Base-by-base conservation (phyloP, 805 yeast species). In the Metschnikowia continentalis region DNA sequence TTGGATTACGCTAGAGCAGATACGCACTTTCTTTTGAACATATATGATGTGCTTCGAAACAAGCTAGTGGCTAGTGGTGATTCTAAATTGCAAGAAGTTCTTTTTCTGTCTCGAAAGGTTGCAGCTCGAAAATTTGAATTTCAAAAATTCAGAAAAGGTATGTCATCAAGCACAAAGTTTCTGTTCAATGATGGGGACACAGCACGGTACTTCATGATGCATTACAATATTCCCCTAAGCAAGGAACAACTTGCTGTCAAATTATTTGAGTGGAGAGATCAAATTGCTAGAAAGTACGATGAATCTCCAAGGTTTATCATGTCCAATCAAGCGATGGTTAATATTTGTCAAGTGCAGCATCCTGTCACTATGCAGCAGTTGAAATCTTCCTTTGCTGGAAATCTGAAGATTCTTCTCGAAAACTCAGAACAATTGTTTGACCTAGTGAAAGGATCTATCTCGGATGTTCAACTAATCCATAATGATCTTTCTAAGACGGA, bases 1-100 rank as follows among this genome's bases (percentile, higher is more conserved):
- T 68, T 75, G 53, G 80, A 85, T 14, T 94, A 94, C 66, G 99
- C 99, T 0, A 79, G 96, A 56, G 87, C 97, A 0, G 99, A 94
- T 68, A 94, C 99, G 0, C 99, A 94, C 67, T 94, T 90, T 61
- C 69, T 94, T 47, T 74, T 94, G 35, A 80, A 86, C 65, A 86
- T 94, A 14, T 94, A 77, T 68, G 92, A 90, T 61, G 80, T 80
- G 54, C 68, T 94, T 67, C 82, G 82, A 54, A 84, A 84, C 56
- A 75, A 76, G 60, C 71, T 92, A 14, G 61, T 86, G 2, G 69
- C 64, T 5, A 40, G 46, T 2, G 60, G 53, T 6, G 72, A 77
- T 39, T 77, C 77, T 55, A 54, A 84, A 61, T 54, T 71, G 19
- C 79, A 79, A n/a, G 71, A 73, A 15, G 97, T 89, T 1, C 71